Evolutionary conservation across 495 filamentous ascomycete species (phyloP), one percentile per base, ranked within the genome.

Genomic region (Cercophora scortea): DNA sequence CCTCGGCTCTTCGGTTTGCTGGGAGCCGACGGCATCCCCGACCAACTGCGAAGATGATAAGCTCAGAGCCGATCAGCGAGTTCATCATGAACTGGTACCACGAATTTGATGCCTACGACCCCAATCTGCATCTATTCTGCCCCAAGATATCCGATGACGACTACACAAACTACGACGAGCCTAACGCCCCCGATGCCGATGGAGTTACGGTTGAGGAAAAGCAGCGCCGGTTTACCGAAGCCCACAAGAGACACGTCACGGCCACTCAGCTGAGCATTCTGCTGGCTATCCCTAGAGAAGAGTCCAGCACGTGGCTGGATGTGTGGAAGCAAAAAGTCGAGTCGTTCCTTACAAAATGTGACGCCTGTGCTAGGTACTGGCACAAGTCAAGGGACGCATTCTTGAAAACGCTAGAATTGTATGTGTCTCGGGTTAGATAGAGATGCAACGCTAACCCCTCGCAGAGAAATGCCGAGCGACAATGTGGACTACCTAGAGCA

Each of bases 331-430:
- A 80, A 19, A 58, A 67, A 4, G 62, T 70, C 42, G 68, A 74
- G 41, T 40, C 34, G 18, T 70, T 64, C 45, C 71, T 96, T 38
- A 79, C 71, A 32, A 79, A 71, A 36, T 96, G 91, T 69, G 86
- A 94, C 57, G 72, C 80, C 40, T 96, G 91, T 64, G 83, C 90
- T 52, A 80, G 80, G 38, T 80, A 83, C 40, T 96, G 90, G 70
- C 88, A 96, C 69, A 84, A 79, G 44, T 79, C 79, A 17, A 59
- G 65, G 15, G 42, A 52, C 1, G 48, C 47, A 4, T 68, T 64
- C 42, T 32, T 66, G 33, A 53, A 56, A 18, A 47, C 46, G 10
- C 16, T 84, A 85, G 61, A 75, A 78, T 52, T 1, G 59, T 53
- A 52, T 25, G 51, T 50, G 8, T 17, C 33, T 39, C 10, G 33